phyloP scores from a whole-genome alignment of 2,329 filamentous ascomycete genomes.

The Pleomassaria siparia region DNA sequence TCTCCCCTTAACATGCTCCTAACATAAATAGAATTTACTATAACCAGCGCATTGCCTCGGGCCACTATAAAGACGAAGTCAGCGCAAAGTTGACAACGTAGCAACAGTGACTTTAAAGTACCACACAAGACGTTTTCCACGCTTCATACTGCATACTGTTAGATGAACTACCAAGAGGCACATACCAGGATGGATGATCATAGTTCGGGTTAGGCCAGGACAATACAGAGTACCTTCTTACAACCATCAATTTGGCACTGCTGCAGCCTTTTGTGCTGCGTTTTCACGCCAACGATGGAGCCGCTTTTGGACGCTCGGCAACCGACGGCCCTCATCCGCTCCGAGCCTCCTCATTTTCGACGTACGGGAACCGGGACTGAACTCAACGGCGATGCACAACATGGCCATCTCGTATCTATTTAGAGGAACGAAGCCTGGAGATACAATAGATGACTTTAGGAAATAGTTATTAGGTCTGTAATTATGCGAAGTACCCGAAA shows the following conservation, averaged over 20 bases:
- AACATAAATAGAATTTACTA: conserved; percentile 45
- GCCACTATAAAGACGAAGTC: conserved; percentile 19
- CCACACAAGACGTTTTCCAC: not conserved
- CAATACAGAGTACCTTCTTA: too few species aligned
- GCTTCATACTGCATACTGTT: not conserved
- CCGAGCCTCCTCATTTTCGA: too few species aligned
- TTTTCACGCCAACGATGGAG: too few species aligned
- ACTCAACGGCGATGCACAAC: too few species aligned
- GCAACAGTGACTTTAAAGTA: not conserved
- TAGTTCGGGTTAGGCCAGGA: too few species aligned
- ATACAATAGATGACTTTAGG: too few species aligned
- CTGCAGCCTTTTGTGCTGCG: too few species aligned
- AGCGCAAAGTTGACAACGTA: not conserved
- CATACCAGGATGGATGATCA: conserved; percentile 1
- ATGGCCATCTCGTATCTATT: not conserved
- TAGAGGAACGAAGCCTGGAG: not conserved
- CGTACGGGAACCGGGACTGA: too few species aligned
- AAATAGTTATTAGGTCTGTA: too few species aligned
- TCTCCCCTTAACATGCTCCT: too few species aligned
- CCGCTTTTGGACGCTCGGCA: not conserved
- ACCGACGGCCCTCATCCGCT: not conserved
- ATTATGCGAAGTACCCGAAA: too few species aligned
- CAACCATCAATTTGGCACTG: too few species aligned
- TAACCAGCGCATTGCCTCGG: conserved; percentile 42
- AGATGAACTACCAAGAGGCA: not conserved